A percentile compares a stretch with the other conserved stretches of the same genome.
phyloP scores from a whole-genome alignment of 305 asterid species.

The Solanum hybrid region DNA sequence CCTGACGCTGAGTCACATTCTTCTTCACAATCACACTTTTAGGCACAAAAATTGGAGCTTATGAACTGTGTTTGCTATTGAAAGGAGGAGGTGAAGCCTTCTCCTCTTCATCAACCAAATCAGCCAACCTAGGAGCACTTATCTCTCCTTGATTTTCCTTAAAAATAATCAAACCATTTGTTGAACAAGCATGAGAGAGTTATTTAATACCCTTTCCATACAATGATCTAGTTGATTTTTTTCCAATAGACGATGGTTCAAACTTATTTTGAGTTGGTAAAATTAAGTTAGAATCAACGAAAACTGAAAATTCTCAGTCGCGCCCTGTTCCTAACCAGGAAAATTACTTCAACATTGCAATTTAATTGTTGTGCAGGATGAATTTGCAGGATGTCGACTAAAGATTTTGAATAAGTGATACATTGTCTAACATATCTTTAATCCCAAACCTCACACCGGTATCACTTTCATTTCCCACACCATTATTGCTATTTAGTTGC shows the following conservation, averaged over 20 bases:
- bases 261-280: background rate
- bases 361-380: too few relatives aligned
- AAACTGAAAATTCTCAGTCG: too few relatives aligned
- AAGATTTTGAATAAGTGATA: too few relatives aligned
- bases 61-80: too few relatives aligned
- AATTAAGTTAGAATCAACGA: background rate
- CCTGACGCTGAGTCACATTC: background rate
- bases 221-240: background rate
- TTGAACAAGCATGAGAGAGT: background rate
- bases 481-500: too few relatives aligned
- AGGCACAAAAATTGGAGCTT: background rate
- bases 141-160: background rate
- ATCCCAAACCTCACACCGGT: too few relatives aligned
- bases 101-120: background rate
- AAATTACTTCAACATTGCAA: too few relatives aligned
- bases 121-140: background rate
- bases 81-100: background rate
- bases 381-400: too few relatives aligned
- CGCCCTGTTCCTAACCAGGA: too few relatives aligned
- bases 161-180: background rate
- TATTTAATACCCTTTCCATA: background rate
- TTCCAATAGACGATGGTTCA: background rate
- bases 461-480: too few relatives aligned
- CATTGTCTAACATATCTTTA: too few relatives aligned
- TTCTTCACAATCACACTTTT: background rate